Evolutionary conservation across 805 yeast genomes (phyloP).

Genomic region (Suhomyces vadensis): DNA sequence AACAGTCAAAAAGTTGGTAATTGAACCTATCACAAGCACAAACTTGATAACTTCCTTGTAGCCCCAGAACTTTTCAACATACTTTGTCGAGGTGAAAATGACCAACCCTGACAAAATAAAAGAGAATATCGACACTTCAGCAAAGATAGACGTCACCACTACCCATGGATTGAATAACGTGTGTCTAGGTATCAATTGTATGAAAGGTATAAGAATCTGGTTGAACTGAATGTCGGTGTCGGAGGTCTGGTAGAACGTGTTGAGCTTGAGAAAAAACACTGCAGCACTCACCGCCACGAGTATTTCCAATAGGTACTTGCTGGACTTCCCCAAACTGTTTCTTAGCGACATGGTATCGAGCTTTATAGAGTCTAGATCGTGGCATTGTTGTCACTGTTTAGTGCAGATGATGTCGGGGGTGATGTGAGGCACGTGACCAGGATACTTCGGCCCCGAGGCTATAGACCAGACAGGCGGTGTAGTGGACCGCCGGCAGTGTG

Average conservation of each 20-base stretch:
- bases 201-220: constrained; percentile 51
- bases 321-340: constrained; percentile 45
- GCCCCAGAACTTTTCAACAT: constrained; percentile 56
- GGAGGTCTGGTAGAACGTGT: constrained; percentile 21
- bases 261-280: constrained; percentile 44
- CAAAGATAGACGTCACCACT: constrained; percentile 59
- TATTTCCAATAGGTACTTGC: constrained; percentile 44
- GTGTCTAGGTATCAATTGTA: constrained; percentile 65
- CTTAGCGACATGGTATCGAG: constrained; percentile 7
- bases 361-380: too few relatives aligned
- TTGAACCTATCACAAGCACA: constrained; percentile 52
- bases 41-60: constrained; percentile 49
- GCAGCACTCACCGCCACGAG: constrained; percentile 42
- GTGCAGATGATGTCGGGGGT: too few relatives aligned
- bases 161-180: constrained; percentile 66
- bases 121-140: constrained; percentile 53
- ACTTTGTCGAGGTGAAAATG: constrained; percentile 43
- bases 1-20: constrained; percentile 57
- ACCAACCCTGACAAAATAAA: constrained; percentile 41
- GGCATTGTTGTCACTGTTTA: too few relatives aligned
- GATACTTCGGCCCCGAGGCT: too few relatives aligned
- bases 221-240: constrained; percentile 24
- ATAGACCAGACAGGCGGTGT: too few relatives aligned
- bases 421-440: too few relatives aligned
- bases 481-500: too few relatives aligned